Conservation (phyloP, 73 alveolate genomes). For the Tetrahymena elliotti region DNA sequence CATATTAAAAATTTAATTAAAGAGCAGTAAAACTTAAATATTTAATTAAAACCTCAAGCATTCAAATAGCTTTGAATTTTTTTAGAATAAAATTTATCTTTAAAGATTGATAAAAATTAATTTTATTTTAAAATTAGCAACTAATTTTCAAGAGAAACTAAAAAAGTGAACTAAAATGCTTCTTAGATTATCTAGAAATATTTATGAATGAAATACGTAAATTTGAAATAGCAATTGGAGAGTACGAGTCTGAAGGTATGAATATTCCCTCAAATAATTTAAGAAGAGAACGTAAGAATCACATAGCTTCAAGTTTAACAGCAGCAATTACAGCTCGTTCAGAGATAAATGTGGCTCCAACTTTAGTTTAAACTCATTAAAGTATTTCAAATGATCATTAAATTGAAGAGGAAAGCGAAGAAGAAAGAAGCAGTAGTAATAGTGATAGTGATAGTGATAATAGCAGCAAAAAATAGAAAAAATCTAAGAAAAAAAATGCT, state of each 20-base stretch:
- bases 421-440: background rate
- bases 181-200: background rate
- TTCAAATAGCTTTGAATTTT: too few species aligned
- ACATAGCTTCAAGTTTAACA: background rate
- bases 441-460: background rate
- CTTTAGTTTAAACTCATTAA: background rate
- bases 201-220: background rate
- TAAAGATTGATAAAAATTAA: too few species aligned
- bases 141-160: background rate
- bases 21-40: too few species aligned
- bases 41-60: too few species aligned
- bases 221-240: background rate
- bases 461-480: background rate
- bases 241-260: background rate
- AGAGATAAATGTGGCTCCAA: background rate
- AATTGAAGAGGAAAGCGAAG: background rate
- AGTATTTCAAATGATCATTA: background rate
- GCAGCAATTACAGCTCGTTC: background rate
- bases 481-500: background rate
- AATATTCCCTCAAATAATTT: background rate
- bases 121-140: background rate
- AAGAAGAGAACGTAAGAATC: background rate
- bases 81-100: too few species aligned
- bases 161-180: background rate
- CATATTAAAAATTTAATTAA: background rate